Conservation (phyloP, 208 protist species). For the Acanthamoeba royreba region DNA sequence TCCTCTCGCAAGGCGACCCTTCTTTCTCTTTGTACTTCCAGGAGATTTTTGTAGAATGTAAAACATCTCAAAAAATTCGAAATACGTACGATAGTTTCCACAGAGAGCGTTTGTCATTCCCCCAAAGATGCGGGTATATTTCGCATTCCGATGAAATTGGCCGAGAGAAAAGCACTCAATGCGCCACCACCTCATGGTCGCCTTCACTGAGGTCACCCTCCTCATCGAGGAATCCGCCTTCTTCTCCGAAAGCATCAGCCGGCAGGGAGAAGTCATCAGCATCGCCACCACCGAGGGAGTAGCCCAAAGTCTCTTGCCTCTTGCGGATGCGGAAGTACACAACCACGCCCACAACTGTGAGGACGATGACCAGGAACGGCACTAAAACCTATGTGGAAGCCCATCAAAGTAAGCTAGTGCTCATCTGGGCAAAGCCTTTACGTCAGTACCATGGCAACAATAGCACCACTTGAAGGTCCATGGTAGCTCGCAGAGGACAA, state of each 20-base stretch:
- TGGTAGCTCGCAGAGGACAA: neutral
- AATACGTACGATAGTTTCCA: too few species aligned
- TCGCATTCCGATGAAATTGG: too few species aligned
- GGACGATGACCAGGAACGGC: neutral
- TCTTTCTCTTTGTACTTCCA: too few species aligned
- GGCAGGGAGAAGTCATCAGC: neutral
- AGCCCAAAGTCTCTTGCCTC: neutral
- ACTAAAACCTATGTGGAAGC: neutral
- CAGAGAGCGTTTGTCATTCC: too few species aligned
- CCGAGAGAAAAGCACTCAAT: too few species aligned
- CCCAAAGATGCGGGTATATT: too few species aligned
- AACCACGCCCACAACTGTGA: neutral
- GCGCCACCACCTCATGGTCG: too few species aligned
- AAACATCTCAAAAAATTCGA: too few species aligned
- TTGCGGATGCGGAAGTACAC: neutral
- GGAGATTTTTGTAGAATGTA: too few species aligned
- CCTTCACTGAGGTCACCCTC: neutral
- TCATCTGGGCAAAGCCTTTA: neutral
- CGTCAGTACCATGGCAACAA: neutral
- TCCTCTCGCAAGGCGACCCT: too few species aligned
- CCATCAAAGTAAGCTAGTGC: neutral
- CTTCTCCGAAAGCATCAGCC: neutral
- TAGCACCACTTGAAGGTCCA: neutral
- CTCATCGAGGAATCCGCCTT: conserved; percentile 2
- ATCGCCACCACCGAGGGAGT: neutral